Base-by-base conservation (phyloP, 345 rosid species). In the Alliaria petiolata region DNA sequence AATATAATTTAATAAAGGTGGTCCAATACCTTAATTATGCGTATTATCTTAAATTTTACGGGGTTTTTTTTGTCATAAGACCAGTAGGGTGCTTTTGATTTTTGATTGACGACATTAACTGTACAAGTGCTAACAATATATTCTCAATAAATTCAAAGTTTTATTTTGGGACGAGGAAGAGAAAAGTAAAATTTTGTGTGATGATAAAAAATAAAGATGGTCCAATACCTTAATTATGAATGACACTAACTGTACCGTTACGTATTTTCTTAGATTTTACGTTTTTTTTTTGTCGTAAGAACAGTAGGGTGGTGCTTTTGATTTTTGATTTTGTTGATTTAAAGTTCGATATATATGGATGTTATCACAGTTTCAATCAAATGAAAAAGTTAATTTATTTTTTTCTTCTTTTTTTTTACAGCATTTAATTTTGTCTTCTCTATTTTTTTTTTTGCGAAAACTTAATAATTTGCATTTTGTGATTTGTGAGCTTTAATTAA, bases 131-230 rank as follows among this genome's bases (percentile, higher is more conserved):
- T n/a, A n/a, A n/a, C n/a, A n/a, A n/a, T n/a, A n/a, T n/a, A n/a
- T n/a, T n/a, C n/a, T n/a, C n/a, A n/a, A n/a, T n/a, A n/a, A 58
- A 67, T 50, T 39, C 73, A 13, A 49, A 25, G 25, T 54, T 59
- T 15, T n/a, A 53, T 46, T 54, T 35, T 54, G 19, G 7, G 43
- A 44, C 17, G 76, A 62, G 25, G 15, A 54, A 44, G n/a, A 53
- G n/a, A 63, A 53, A 53, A 26, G 63, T 40, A 14, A 30, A 6
- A 1, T 15, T 34, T 46, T 36, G 22, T 70, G 40, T 12, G 10
- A 8, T 11, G 5, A 3, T 25, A n/a, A n/a, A n/a, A 17, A 8
- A 7, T 39, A 67, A 44, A 22, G 15, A 49, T 44, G 49, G 49
- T 20, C 60, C 8, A 8, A 5, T 25, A 35, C 50, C 9, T 30